Base-by-base conservation (phyloP, 371 early-diverging fungal genomes). In the Mucor plumbeus region DNA sequence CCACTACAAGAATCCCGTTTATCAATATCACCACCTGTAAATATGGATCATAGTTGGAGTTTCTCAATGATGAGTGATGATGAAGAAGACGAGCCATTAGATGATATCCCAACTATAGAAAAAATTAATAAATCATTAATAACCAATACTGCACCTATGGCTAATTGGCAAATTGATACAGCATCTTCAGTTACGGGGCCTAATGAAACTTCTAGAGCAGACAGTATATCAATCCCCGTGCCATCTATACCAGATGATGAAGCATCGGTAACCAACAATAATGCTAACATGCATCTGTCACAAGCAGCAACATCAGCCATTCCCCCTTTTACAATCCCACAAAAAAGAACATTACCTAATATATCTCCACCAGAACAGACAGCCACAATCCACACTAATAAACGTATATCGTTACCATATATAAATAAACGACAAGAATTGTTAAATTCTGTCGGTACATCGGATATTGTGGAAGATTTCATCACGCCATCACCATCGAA, bases 131-230 rank as follows among this genome's bases (percentile, higher is more conserved):
- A 50, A 21, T 5, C 50, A 26, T 26, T 0, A 58, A 19, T 21
- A 31, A 26, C 31, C 59, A 21, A 26, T 43, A 54, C n/a, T 17
- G 40, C 54, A 31, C 21, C 40, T 11, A 40, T 41, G 15, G 40
- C 26, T 14, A 26, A 39, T 34, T 56, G 56, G 54, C 64, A 56
- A 43, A 64, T 64, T 17, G 57, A 56, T n/a, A 40, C 43, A 34
- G 44, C 10, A 50, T 50, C 50, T 11, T 50, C 50, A 10, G 50
- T 50, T 11, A 11, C 13, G 4, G 50, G 21, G 9, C 50, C 50
- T 21, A 26, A 21, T 1, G 3, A n/a, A 21, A 21, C 50, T 21
- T 5, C 11, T 21, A 34, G 34, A 55, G 56, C n/a, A 35, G 7
- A 35, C n/a, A 34, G 15, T 55, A 35, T 10, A 55, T 35, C 56